Evolutionary conservation across 2,329 filamentous ascomycete genomes (phyloP), one percentile per base, ranked within the genome.

Genomic region (Tolypocladium guangdongense): DNA sequence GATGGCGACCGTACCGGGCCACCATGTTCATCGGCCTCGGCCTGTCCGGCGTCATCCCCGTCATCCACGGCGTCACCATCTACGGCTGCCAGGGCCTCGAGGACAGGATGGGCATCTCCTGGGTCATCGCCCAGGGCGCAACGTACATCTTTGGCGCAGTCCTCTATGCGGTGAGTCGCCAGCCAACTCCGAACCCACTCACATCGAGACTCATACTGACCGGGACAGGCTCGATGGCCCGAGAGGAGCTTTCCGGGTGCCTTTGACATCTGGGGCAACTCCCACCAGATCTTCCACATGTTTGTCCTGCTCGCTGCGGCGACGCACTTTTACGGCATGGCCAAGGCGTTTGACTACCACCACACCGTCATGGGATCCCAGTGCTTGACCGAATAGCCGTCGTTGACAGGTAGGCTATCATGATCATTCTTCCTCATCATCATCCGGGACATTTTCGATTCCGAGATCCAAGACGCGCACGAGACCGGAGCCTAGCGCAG

Each of bases 231-330:
- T 52, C 84, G 93, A 38, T 84, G 92, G 70, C 93, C 93, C 0
- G 93, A 99, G 72, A 78, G 89, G 55, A 82, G 78, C 63, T 80
- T 74, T 46, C 93, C 92, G 0, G 88, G 90, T 1, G 75, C 69
- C 8, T 96, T 92, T 64, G 93, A 99, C 70, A 88, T 96, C 51
- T 88, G 88, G 81, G 92, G 93, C 38, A 90, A 85, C 66, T 96
- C 90, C 22, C 93, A 99, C 70, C 93, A 99, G 72, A 87, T 99
- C 58, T 99, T 99, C 68, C 93, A 99, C 72, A 74, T 95, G 39
- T 78, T 93, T 58, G 91, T 99, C 32, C 75, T 97, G 18, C 69
- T 90, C 56, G 93, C 93, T 0, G 92, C 90, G 0, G 78, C 81
- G 1, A 81, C 86, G 27, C 93, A 99, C 74, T 74, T 97, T 55